Base-by-base conservation (phyloP, 768 basidiomycete genomes). In the Leucocoprinus birnbaumii region DNA sequence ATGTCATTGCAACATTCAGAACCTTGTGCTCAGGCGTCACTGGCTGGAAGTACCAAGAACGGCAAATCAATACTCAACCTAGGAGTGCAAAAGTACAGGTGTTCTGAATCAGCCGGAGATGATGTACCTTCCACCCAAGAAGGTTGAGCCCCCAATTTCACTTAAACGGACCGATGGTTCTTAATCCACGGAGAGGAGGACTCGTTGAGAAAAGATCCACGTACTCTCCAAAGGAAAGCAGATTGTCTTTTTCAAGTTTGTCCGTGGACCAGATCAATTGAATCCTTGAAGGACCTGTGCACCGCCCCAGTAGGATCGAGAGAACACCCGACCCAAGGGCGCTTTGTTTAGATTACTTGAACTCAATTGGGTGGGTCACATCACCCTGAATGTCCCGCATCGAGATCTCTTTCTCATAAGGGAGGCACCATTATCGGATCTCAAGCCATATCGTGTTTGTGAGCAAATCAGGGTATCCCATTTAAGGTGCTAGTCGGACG, bases 371-470 rank as follows among this genome's bases (percentile, higher is more conserved):
- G 25, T 48, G 37, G 45, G 53, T 55, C 53, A 55, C 53, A 48
- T 48, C 45, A 55, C 37, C 31, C 45, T 46, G 45, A 22, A 18
- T 34, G 40, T 42, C 10, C 37, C 22, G 9, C 38, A 55, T 55
- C 54, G 47, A 55, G 54, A 55, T 55, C 54, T 35, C 26, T 34
- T 41, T 42, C 31, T 24, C 26, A 48, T 43, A 26, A 55, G 35
- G 53, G 46, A 25, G 46, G 27, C 27, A 46, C 37, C 19, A 56
- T 51, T 58, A 61, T 65, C 66, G 59, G 65, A 68, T 69, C 63
- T 67, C 51, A n/a, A 44, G 47, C 49, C 40, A 49, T 51, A 56
- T 50, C 56, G 51, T 27, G 47, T 42, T 55, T 34, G 51, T 54
- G 59, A 54, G 48, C 53, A 38, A 57, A 53, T 57, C 51, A 45